Conservation (phyloP, 441 rosid genomes). For the Daphne laureola region DNA sequence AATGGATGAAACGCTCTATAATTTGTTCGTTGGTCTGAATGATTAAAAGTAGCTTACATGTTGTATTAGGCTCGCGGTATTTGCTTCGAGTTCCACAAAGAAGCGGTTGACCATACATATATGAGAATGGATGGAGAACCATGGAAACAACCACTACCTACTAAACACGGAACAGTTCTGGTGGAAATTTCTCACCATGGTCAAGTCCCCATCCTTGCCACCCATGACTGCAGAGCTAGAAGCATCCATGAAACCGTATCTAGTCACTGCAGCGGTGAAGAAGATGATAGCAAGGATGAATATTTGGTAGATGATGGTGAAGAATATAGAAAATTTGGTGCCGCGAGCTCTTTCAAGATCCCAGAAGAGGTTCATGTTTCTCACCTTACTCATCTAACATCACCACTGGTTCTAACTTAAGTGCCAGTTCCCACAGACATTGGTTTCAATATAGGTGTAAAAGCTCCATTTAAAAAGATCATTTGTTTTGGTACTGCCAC, state of each 20-base stretch:
- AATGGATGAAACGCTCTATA: no score
- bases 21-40: not conserved
- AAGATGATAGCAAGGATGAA: slow-evolving; percentile 33
- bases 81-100: slow-evolving; percentile 78
- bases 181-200: slow-evolving; percentile 87
- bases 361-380: slow-evolving; percentile 70
- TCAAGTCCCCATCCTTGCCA: slow-evolving; percentile 88
- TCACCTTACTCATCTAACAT: slow-evolving; percentile 30
- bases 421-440: no score
- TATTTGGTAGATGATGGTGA: slow-evolving; percentile 28
- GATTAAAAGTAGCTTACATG: not conserved
- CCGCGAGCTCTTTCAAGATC: slow-evolving; percentile 76
- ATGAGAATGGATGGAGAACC: slow-evolving; percentile 99
- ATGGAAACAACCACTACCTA: slow-evolving; percentile 91
- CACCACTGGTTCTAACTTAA: not conserved
- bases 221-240: slow-evolving; percentile 57
- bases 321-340: slow-evolving; percentile 76
- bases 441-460: slow-evolving; percentile 3
- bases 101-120: slow-evolving; percentile 64
- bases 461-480: not conserved
- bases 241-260: slow-evolving; percentile 38
- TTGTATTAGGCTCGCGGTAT: slow-evolving; percentile 58
- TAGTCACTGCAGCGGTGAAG: slow-evolving; percentile 24
- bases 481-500: no score
- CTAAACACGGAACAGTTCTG: slow-evolving; percentile 62